Percentiles rank a stretch among this genome's conserved stretches.
Evolutionary conservation across 2,329 filamentous ascomycete genomes (phyloP).

Genomic region (Mollisiaceae sp.): DNA sequence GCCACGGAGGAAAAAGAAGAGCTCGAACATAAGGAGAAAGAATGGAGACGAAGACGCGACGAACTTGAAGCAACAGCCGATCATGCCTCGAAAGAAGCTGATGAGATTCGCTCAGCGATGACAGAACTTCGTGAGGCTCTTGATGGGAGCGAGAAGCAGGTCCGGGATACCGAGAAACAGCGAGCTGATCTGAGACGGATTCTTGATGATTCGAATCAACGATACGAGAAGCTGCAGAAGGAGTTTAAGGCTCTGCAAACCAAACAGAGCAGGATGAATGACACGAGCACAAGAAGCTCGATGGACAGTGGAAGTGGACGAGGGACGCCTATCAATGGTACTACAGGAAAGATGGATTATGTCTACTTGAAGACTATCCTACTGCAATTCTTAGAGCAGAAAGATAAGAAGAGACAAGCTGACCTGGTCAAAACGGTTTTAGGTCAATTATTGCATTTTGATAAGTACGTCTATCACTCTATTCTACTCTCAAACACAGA

Average conservation of each 20-base stretch:
- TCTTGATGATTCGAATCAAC: constrained; percentile 77
- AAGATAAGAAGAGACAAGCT: constrained; percentile 75
- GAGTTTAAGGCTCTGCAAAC: constrained; percentile 60
- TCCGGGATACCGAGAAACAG: constrained; percentile 82
- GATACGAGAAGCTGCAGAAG: constrained; percentile 81
- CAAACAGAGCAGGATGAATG: constrained; percentile 43
- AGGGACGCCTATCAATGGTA: constrained; percentile 33
- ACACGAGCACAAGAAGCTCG: constrained; percentile 40
- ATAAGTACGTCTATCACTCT: constrained; percentile 61
- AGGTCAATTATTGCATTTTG: constrained; percentile 76
- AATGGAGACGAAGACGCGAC: constrained; percentile 74
- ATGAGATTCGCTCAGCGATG: constrained; percentile 78
- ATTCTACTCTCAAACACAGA: background rate
- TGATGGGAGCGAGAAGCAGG: constrained; percentile 85
- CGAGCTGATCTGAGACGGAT: constrained; percentile 74
- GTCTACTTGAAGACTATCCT: constrained; percentile 80
- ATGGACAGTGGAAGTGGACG: constrained; percentile 43
- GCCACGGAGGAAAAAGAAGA: constrained; percentile 79
- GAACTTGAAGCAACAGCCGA: constrained; percentile 75
- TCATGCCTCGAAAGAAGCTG: constrained; percentile 72
- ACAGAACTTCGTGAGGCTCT: constrained; percentile 78
- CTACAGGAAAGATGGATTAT: constrained; percentile 41
- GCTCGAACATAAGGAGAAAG: constrained; percentile 73
- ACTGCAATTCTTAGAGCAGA: constrained; percentile 81
- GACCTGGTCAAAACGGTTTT: constrained; percentile 76